Evolutionary conservation across 192 early-diverging fungal species (phyloP).

Genomic region (Linnemannia zychae): DNA sequence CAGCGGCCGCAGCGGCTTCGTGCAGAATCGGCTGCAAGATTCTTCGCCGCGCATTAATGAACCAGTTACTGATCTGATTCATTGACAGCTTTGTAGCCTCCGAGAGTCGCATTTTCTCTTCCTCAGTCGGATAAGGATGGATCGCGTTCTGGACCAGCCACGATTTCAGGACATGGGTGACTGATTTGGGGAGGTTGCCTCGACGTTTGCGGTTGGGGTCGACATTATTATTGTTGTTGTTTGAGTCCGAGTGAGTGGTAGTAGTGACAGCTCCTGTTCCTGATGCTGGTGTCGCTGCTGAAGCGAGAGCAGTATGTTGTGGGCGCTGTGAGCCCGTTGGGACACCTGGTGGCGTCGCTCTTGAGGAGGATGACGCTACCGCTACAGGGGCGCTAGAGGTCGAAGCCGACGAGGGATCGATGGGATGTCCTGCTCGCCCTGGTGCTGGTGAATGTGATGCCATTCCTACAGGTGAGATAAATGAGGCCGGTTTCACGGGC

Average conservation of each 20-base stretch:
- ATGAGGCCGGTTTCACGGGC: constrained; percentile 27
- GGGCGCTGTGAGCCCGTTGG: not conserved
- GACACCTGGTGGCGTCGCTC: not conserved
- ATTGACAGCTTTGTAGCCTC: constrained; percentile 68
- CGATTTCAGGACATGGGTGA: constrained; percentile 69
- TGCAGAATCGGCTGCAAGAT: constrained; percentile 50
- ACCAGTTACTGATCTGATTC: constrained; percentile 84
- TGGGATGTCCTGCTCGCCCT: not conserved
- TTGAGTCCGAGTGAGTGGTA: not conserved
- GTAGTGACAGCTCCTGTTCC: not conserved
- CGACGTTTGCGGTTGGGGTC: constrained; percentile 58
- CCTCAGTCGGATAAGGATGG: constrained; percentile 79
- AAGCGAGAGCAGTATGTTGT: not conserved
- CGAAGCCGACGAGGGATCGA: not conserved
- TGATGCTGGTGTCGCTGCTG: not conserved
- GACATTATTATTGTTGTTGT: not conserved
- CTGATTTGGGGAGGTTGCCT: constrained; percentile 72
- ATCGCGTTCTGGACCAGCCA: constrained; percentile 73
- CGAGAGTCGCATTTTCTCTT: constrained; percentile 67
- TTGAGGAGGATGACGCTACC: not conserved
- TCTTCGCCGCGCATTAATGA: constrained; percentile 78
- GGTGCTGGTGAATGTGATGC: not conserved
- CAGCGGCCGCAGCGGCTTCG: constrained; percentile 40
- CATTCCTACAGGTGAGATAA: not conserved
- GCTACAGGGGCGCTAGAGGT: not conserved